Base-by-base conservation (phyloP, 2,329 filamentous ascomycete genomes). In the Colletotrichum aenigma region DNA sequence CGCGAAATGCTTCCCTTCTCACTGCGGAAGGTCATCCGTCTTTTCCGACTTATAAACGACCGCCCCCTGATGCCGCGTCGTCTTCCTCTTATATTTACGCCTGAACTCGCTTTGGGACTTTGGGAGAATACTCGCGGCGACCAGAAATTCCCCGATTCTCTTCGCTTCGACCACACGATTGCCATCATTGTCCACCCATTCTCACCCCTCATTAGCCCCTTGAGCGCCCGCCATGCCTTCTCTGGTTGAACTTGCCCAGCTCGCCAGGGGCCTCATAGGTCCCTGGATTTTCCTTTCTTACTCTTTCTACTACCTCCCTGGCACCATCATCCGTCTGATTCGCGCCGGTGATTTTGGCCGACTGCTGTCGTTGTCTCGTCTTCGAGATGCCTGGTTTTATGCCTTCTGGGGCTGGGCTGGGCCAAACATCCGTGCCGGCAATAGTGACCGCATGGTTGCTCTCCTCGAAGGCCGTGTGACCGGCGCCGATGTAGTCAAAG, bases 331-430 rank as follows among this genome's bases (percentile, higher is more conserved):
- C 43, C 76, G 81, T 15, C 84, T 92, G 38, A 16, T 89, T 61
- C 78, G 78, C 34, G 77, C 80, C 10, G 77, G 80, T 61, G 79
- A 87, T 62, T 82, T 83, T 71, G 38, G 75, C 70, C 81, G 85
- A 7, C 83, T 91, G 21, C 66, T 89, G 60, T 87, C 85, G 21
- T 85, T 83, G 2, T 80, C 83, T 3, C 80, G 80, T 26, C 84
- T 92, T 70, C 85, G 83, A 55, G 82, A 86, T 4, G 86, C 83
- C 77, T 93, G 92, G 89, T 94, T 94, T 83, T 87, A 87, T 68
- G 83, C 84, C 55, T 93, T 94, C 83, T 94, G 92, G 92, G 82
- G 83, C 38, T 85, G 80, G 70, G 86, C 87, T 60, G 91, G 91
- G 0, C 91, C 92, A 0, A 76, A 82, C 6, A 85, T 91, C 5